Conservation (phyloP, 371 early-diverging fungal genomes). For the Zopfochytrium polystomum region DNA sequence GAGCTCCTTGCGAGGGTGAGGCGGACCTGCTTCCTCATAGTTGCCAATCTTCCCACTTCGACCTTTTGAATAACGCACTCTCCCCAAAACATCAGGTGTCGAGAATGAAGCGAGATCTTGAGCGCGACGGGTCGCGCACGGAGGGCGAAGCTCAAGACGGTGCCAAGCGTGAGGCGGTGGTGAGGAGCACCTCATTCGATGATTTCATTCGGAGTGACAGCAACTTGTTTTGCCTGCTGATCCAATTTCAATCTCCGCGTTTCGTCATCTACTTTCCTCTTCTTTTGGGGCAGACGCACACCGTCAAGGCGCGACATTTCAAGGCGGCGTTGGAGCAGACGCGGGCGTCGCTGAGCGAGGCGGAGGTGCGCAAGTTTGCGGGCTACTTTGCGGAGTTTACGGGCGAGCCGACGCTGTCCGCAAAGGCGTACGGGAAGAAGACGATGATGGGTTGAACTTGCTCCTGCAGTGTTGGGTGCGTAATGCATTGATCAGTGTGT, state of each 20-base stretch:
- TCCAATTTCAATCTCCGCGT: conserved; percentile 6
- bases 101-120: no score
- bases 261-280: background rate
- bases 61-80: no score
- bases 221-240: background rate
- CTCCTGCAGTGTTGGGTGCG: no score
- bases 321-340: conserved; percentile 12
- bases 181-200: conserved; percentile 3
- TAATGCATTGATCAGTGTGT: no score
- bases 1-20: background rate
- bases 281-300: background rate
- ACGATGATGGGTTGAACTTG: conserved; percentile 25
- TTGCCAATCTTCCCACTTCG: no score
- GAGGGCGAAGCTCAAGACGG: no score
- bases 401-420: conserved; percentile 10
- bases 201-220: background rate
- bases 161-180: background rate
- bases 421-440: conserved; percentile 12
- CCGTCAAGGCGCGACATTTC: conserved; percentile 15
- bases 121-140: no score
- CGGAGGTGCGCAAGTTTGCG: conserved; percentile 15
- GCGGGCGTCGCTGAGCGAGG: conserved; percentile 15
- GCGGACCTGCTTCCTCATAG: background rate
- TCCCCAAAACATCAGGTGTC: no score
- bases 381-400: conserved; percentile 19